Conservation (phyloP, 805 yeast species). For the Teunomyces gatunensis region DNA sequence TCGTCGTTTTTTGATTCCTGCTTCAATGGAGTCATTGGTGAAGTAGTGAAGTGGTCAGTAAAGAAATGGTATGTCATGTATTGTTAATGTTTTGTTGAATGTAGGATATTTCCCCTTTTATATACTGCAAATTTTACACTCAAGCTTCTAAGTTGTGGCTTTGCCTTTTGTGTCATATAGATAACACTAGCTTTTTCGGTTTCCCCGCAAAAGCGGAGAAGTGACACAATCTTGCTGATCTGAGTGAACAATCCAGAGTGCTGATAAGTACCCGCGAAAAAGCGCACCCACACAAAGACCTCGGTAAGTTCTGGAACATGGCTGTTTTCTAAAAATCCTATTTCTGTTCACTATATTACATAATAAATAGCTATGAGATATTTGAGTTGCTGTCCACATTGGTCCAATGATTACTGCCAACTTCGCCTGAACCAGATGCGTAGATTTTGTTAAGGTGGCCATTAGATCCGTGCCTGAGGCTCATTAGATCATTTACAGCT, state of each 20-base stretch:
- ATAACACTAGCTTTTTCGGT: not conserved
- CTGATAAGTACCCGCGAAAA: not conserved
- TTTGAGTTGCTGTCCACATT: not conserved
- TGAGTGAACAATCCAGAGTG: not conserved
- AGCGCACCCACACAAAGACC: not conserved
- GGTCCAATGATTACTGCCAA: not conserved
- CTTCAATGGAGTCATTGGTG: slow-evolving; percentile 13
- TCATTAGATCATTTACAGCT: slow-evolving; percentile 21
- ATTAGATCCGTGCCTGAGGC: slow-evolving; percentile 9
- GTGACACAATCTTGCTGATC: not conserved
- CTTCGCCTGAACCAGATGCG: not conserved
- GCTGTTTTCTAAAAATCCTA: not conserved
- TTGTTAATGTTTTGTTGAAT: too few relatives aligned
- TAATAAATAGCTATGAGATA: not conserved
- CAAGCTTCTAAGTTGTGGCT: not conserved
- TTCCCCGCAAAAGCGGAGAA: slow-evolving; percentile 3
- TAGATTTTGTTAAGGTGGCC: slow-evolving; percentile 1
- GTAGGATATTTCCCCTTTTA: not conserved
- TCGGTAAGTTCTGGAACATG: not conserved
- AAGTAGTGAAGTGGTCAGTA: slow-evolving; percentile 12
- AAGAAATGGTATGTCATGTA: slow-evolving; percentile 13
- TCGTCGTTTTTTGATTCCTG: slow-evolving; percentile 7
- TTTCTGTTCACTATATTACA: not conserved
- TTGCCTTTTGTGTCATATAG: not conserved
- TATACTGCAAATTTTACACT: slow-evolving; percentile 1